phyloP scores from a whole-genome alignment of 768 basidiomycete species.

The Rossbeevera mucosa region DNA sequence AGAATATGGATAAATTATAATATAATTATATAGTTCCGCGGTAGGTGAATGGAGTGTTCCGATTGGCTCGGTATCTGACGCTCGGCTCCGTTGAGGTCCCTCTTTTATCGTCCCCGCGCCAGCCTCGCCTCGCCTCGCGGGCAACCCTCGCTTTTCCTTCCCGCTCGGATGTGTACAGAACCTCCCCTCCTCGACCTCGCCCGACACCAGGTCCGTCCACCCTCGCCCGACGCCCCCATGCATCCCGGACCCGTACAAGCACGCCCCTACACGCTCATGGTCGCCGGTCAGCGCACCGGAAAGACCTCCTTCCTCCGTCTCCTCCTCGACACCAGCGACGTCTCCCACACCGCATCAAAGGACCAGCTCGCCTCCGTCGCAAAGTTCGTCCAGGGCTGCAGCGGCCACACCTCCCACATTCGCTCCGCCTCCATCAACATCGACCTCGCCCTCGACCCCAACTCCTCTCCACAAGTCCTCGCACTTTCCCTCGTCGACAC shows the following conservation, averaged over 20 bases:
- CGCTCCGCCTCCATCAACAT: constrained; percentile 69
- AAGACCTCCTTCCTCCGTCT: constrained; percentile 87
- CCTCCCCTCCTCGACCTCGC: constrained; percentile 30
- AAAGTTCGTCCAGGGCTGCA: constrained; percentile 75
- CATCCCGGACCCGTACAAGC: constrained; percentile 19
- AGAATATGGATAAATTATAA: constrained; percentile 15
- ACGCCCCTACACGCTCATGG: constrained; percentile 62
- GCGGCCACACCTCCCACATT: constrained; percentile 67
- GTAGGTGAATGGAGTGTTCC: constrained; percentile 36
- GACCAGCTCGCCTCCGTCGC: constrained; percentile 79
- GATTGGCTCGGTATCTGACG: constrained; percentile 59
- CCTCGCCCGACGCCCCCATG: constrained; percentile 22
- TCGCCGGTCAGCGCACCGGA: constrained; percentile 77
- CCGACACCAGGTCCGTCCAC: constrained; percentile 26
- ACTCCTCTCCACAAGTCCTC: constrained; percentile 44
- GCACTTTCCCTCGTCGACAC: constrained; percentile 77
- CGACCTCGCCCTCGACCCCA: constrained; percentile 51
- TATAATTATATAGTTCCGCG: constrained; percentile 27
- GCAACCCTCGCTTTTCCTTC: constrained; percentile 44
- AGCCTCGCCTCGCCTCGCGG: constrained; percentile 58
- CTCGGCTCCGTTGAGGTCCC: constrained; percentile 42
- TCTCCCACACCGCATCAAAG: constrained; percentile 57
- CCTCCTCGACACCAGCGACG: constrained; percentile 73
- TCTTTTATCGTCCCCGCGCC: constrained; percentile 62
- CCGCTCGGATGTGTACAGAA: constrained; percentile 37